These are phyloP conservation scores for Beauveria medogensis DNA, from an alignment of 2,329 filamentous ascomycete genomes.

Conservation along the genomic window DNA sequence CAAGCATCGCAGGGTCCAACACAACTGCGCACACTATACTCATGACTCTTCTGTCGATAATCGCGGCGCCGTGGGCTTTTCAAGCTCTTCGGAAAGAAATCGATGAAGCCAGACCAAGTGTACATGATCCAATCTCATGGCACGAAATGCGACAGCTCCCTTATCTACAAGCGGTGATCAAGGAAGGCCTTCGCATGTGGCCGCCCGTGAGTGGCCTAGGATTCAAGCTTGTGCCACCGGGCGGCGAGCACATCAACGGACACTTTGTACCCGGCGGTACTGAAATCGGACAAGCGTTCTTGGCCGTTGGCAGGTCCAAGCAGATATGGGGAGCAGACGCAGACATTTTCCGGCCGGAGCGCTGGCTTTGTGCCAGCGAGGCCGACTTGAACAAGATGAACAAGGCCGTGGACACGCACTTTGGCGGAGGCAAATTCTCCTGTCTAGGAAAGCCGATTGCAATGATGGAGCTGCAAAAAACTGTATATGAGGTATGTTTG, in stretches of 20 bases:
- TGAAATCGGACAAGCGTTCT: constrained; percentile 44
- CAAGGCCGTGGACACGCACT: constrained; percentile 32
- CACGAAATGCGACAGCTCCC: constrained; percentile 38
- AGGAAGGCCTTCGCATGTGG: constrained; percentile 47
- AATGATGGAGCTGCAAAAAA: constrained; percentile 40
- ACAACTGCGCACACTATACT: constrained; percentile 48
- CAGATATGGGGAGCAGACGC: constrained; percentile 43
- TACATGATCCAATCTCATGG: constrained; percentile 35
- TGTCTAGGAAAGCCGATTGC: constrained; percentile 41
- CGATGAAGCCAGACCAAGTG: constrained; percentile 27
- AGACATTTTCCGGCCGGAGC: constrained; percentile 43
- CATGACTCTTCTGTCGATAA: constrained; percentile 42
- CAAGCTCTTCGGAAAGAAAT: constrained; percentile 35
- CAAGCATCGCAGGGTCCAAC: constrained; percentile 53
- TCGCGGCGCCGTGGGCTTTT: constrained; percentile 37
- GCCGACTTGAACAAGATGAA: constrained; percentile 27
- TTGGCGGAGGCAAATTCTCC: constrained; percentile 36
- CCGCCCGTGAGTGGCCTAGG: constrained; percentile 46
- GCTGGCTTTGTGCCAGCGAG: constrained; percentile 38
- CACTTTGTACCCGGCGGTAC: constrained; percentile 44
- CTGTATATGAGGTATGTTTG: constrained; percentile 35
- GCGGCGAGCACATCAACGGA: constrained; percentile 44
- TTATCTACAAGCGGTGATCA: constrained; percentile 50
- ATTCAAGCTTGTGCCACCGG: constrained; percentile 44
- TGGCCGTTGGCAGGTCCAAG: constrained; percentile 42